Evolutionary conservation across 257 asterid genomes (phyloP).

Genomic region (Linaria vulgaris): DNA sequence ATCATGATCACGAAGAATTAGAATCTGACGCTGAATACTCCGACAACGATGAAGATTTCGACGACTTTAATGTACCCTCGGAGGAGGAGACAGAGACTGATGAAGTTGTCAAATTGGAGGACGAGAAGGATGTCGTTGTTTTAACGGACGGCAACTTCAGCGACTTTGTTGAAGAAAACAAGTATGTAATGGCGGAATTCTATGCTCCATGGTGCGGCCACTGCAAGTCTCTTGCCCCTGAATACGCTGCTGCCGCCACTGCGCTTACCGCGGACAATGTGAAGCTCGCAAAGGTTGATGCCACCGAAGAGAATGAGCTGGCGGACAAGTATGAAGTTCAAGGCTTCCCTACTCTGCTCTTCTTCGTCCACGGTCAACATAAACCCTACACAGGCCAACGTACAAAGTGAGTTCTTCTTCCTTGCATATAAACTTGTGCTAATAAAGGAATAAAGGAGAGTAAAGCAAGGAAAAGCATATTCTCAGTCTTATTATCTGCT

Average conservation of each 20-base stretch:
- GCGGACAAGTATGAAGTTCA: slow-evolving; percentile 76
- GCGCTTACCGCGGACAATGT: slow-evolving; percentile 60
- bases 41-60: slow-evolving; percentile 48
- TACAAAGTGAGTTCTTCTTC: slow-evolving; percentile 60
- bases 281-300: slow-evolving; percentile 89
- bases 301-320: slow-evolving; percentile 66
- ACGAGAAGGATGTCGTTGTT: slow-evolving; percentile 80
- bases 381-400: slow-evolving; percentile 71
- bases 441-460: slow-evolving; percentile 11
- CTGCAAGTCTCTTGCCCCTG: slow-evolving; percentile 84
- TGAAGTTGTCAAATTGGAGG: slow-evolving; percentile 44
- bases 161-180: slow-evolving; percentile 56
- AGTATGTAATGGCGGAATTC: slow-evolving; percentile 90
- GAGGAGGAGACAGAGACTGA: slow-evolving; percentile 28
- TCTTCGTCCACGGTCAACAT: slow-evolving; percentile 83
- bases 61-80: slow-evolving; percentile 49
- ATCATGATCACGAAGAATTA: slow-evolving; percentile 31
- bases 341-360: slow-evolving; percentile 75
- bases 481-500: background rate
- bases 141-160: slow-evolving; percentile 74
- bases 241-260: slow-evolving; percentile 97
- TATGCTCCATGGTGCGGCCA: slow-evolving; percentile 99
- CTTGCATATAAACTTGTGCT: slow-evolving; percentile 23
- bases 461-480: background rate
- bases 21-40: slow-evolving; percentile 44